These are phyloP conservation scores for Fagopyrum tataricum DNA, from an alignment of 148 eudicot species.

Conservation along the genomic window DNA sequence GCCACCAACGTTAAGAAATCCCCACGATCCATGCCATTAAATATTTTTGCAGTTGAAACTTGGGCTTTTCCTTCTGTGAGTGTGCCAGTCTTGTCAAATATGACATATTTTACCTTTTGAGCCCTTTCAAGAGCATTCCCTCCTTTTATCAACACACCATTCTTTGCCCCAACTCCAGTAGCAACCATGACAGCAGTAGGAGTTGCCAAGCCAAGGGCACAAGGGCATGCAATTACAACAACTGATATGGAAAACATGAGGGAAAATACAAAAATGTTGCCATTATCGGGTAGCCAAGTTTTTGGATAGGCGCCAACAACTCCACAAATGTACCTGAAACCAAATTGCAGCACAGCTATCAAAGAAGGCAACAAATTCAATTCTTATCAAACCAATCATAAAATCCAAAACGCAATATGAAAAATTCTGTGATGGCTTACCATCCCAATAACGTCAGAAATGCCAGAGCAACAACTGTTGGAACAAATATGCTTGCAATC, in stretches of 20 bases:
- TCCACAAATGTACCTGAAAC: constrained; percentile 72
- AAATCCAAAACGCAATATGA: not conserved
- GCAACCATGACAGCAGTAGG: constrained; percentile 99
- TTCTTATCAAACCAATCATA: not conserved
- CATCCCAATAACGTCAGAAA: constrained; percentile 76
- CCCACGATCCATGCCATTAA: constrained; percentile 81
- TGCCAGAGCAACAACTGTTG: constrained; percentile 66
- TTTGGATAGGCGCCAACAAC: constrained; percentile 59
- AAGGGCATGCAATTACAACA: constrained; percentile 95
- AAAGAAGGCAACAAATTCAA: not conserved
- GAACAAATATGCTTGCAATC: constrained; percentile 97
- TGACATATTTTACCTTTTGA: constrained; percentile 75
- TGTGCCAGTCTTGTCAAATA: constrained; percentile 96
- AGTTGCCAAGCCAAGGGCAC: constrained; percentile 97
- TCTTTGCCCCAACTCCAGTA: constrained; percentile 93
- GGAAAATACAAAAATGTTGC: constrained; percentile 82
- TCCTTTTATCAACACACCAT: constrained; percentile 93
- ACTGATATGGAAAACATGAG: constrained; percentile 96
- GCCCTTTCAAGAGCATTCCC: constrained; percentile 99
- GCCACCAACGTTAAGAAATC: constrained; percentile 90
- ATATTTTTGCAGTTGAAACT: constrained; percentile 70
- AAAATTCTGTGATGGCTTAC: constrained; percentile 33
- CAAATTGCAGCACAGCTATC: constrained; percentile 4
- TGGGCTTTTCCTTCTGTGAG: constrained; percentile 93
- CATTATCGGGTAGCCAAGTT: constrained; percentile 78